Percentiles rank a stretch among this genome's conserved stretches.
Evolutionary conservation across 139 green algal species (phyloP).

Genomic region (Choricystis sp.): DNA sequence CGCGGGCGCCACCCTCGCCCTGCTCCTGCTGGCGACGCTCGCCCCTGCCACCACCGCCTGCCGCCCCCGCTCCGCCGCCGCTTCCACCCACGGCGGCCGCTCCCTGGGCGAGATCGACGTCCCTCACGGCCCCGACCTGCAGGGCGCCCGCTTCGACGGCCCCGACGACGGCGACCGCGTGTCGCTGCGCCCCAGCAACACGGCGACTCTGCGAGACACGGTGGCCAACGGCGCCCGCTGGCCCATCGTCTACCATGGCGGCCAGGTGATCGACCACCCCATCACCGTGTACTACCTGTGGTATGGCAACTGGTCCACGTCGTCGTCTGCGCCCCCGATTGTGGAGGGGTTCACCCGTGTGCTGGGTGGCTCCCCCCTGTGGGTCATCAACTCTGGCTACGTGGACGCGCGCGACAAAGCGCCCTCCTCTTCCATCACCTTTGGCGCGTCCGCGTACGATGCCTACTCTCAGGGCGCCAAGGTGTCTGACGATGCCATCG

Average conservation of each 20-base stretch:
- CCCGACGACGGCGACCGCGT: not conserved
- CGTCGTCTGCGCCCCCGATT: not conserved
- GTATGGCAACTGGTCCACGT: not conserved
- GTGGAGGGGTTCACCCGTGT: not conserved
- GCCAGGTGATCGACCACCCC: not conserved
- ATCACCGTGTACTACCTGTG: not conserved
- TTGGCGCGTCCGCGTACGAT: not conserved
- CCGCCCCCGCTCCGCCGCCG: not conserved
- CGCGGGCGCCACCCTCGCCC: too few relatives aligned
- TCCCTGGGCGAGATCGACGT: not conserved
- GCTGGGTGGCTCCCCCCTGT: not conserved
- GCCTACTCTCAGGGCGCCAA: not conserved
- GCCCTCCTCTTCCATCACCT: not conserved
- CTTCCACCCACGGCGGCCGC: not conserved
- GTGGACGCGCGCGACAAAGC: not conserved
- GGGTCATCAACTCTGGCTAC: not conserved
- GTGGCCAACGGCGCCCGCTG: not conserved
- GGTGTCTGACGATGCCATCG: constrained; percentile 1
- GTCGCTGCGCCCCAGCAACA: not conserved
- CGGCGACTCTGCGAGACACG: not conserved
- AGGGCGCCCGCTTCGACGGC: not conserved
- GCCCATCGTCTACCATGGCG: not conserved
- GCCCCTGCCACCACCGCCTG: not conserved
- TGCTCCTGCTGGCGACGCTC: not conserved
- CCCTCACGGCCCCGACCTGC: not conserved